Base-by-base conservation (phyloP, 2,329 filamentous ascomycete genomes). In the Raffaelea arxii region DNA sequence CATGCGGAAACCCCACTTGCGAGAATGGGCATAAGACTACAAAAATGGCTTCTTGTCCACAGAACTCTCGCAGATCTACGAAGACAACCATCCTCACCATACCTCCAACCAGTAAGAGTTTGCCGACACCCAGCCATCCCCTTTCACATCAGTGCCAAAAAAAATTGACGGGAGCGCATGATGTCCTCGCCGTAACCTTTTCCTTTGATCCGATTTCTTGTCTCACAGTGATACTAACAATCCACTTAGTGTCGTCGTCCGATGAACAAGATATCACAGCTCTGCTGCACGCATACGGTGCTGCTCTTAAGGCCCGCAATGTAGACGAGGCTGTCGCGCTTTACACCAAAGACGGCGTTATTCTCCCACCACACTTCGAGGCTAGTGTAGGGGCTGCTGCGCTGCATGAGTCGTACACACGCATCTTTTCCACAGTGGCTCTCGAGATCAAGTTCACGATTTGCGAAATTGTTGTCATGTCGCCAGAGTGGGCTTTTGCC, bases 241-340 rank as follows among this genome's bases (percentile, higher is more conserved):
- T n/a, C n/a, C n/a, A n/a, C n/a, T 9, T 36, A n/a, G 32, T n/a
- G 32, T 36, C 42, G 24, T 37, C 22, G n/a, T 22, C 42, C 42
- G 30, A 32, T 24, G 14, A n/a, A 10, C 32, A 37, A 11, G 19
- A 25, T 6, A 46, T 46, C 38, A 46, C 44, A 4, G 44, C 38
- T 18, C 41, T 39, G 6, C 44, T 46, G 21, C 44, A 46, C 25
- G 44, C 44, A 21, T 46, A 46, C 22, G 44, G 44, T 2, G 44
- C 44, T 12, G 44, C 44, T 16, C 44, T 46, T 22, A 46, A 46
- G 30, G 37, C 38, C 36, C 44, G 44, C 44, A 41, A 41, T 25
- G 44, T 46, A 4, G 44, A 41, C 12, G 44, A 46, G 12, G 38
- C 44, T 2, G 21, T 46, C 18, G 21, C 44, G 12, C 44, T 46